Conservation (phyloP, 2,329 filamentous ascomycete species). For the Helotiales sp. region DNA sequence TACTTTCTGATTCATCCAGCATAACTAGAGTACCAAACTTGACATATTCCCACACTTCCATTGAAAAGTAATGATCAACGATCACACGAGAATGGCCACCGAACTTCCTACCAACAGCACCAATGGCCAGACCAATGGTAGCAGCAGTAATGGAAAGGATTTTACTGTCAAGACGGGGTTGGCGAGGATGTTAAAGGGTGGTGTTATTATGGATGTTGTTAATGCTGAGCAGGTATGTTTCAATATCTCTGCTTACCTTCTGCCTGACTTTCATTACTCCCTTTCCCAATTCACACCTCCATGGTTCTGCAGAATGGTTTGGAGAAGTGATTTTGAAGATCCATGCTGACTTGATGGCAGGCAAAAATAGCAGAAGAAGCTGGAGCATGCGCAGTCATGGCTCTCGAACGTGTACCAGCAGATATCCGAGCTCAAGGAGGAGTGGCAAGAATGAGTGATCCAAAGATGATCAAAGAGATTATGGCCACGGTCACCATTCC, state of each 20-base stretch:
- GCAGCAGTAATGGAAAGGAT: constrained; percentile 35
- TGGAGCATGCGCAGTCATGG: constrained; percentile 96
- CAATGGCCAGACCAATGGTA: constrained; percentile 27
- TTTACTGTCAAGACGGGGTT: constrained; percentile 94
- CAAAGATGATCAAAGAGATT: constrained; percentile 91
- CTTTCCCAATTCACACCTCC: not conserved
- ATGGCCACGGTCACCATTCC: constrained; percentile 94
- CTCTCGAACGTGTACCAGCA: constrained; percentile 93
- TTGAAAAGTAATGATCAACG: constrained; percentile 26
- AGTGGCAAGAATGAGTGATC: constrained; percentile 96
- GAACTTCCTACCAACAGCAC: constrained; percentile 44
- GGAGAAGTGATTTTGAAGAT: constrained; percentile 16
- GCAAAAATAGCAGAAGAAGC: constrained; percentile 97
- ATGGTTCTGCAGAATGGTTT: not conserved
- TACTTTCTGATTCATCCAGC: not conserved
- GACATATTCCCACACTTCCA: not conserved
- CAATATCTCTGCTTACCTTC: not conserved
- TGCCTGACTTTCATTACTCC: too few relatives aligned
- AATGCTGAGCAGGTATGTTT: constrained; percentile 72
- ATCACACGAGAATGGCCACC: constrained; percentile 34
- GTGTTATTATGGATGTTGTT: constrained; percentile 99
- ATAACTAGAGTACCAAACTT: too few relatives aligned
- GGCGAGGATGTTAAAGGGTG: constrained; percentile 97
- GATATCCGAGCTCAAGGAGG: constrained; percentile 92
- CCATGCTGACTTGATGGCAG: too few relatives aligned